These are phyloP conservation scores for Monosporascus cannonballus DNA, from an alignment of 2,329 filamentous ascomycete species.

Conservation along the genomic window DNA sequence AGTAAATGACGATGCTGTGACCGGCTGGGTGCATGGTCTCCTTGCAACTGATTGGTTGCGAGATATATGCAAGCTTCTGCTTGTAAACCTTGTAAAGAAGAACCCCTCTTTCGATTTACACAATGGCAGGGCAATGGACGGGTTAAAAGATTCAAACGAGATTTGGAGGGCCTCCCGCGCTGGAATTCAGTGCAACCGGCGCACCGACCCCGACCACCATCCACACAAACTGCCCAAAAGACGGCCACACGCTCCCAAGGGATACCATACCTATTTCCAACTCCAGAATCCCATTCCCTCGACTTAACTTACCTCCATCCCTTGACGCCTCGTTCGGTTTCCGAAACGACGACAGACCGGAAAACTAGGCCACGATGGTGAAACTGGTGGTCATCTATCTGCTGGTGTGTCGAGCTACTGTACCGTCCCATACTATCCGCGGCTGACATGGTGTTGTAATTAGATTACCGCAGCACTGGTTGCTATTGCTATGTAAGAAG, in stretches of 20 bases:
- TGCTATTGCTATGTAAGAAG: slow-evolving; percentile 11
- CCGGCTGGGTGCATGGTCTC: too few relatives aligned
- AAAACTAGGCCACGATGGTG: background rate
- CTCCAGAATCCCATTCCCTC: background rate
- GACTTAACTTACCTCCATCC: background rate
- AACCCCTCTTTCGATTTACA: too few relatives aligned
- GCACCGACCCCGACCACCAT: background rate
- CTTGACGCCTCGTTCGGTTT: background rate
- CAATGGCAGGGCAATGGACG: too few relatives aligned
- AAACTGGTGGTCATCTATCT: background rate
- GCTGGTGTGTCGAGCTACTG: background rate
- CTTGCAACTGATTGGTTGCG: too few relatives aligned
- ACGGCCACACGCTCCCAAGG: too few relatives aligned
- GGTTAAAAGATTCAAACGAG: too few relatives aligned
- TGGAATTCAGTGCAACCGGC: background rate
- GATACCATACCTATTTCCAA: too few relatives aligned
- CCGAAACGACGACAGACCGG: background rate
- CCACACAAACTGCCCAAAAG: background rate
- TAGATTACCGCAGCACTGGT: slow-evolving; percentile 11
- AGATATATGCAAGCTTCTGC: too few relatives aligned
- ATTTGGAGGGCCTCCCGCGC: background rate
- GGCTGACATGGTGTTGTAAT: background rate
- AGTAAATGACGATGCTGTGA: too few relatives aligned
- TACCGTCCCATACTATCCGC: background rate
- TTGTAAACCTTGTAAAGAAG: too few relatives aligned